phyloP scores from a whole-genome alignment of 768 basidiomycete species.

The Pleurotus tuoliensis region DNA sequence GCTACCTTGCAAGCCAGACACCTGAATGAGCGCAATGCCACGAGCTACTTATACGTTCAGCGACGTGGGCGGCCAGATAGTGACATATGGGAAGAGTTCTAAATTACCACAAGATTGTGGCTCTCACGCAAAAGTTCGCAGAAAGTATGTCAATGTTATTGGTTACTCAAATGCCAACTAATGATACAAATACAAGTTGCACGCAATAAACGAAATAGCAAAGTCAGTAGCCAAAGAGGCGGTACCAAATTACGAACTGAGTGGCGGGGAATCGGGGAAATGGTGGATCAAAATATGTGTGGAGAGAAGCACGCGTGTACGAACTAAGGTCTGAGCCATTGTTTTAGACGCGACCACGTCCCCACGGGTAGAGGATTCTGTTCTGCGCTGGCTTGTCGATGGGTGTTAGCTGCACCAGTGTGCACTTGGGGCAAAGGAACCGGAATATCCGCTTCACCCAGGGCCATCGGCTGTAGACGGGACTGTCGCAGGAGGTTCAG shows the following conservation, averaged over 20 bases:
- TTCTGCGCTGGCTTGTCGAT: background rate
- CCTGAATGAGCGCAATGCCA: background rate
- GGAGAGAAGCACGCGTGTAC: background rate
- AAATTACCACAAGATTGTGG: background rate
- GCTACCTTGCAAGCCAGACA: background rate
- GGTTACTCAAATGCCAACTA: background rate
- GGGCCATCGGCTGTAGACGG: conserved; percentile 55
- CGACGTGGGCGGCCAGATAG: no score
- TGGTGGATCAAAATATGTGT: background rate
- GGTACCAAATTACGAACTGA: background rate
- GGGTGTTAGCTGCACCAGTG: background rate
- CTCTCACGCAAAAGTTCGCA: background rate
- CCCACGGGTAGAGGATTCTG: conserved; percentile 7
- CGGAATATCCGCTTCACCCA: conserved; percentile 30
- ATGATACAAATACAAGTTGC: conserved; percentile 7
- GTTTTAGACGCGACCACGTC: conserved; percentile 38
- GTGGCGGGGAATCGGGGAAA: background rate
- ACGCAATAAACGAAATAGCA: background rate
- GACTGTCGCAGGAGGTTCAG: conserved; percentile 77
- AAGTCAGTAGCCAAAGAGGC: background rate
- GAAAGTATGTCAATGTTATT: no score
- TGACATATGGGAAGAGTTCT: background rate
- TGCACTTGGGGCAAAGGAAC: conserved; percentile 7
- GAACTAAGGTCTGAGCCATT: conserved; percentile 32
- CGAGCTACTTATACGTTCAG: no score